Percentiles rank a stretch among this genome's conserved stretches.
These are phyloP conservation scores for Termitomyces bulborhizus DNA, from an alignment of 768 basidiomycete species.

Conservation along the genomic window DNA sequence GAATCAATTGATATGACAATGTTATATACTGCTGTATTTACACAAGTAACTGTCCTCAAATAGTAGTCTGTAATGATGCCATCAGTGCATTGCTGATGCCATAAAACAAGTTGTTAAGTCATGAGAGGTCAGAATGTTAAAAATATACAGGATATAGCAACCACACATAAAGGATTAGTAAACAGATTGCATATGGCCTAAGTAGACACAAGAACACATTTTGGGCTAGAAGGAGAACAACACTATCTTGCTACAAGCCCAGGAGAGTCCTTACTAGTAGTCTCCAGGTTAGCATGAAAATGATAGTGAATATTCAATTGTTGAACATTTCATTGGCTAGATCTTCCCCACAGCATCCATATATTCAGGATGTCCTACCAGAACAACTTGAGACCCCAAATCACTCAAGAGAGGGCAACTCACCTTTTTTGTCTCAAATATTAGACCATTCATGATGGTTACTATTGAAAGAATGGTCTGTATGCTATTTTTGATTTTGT, in stretches of 20 bases:
- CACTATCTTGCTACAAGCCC: background rate
- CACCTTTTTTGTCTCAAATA: background rate
- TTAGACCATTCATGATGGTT: background rate
- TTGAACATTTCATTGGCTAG: background rate
- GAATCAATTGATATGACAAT: no score
- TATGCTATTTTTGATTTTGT: background rate
- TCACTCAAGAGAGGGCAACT: background rate
- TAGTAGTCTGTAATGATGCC: background rate
- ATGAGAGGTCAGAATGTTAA: no score
- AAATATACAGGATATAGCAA: background rate
- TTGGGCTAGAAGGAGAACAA: background rate
- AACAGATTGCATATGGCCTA: background rate
- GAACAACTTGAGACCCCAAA: background rate
- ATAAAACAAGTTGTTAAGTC: no score
- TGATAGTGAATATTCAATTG: background rate
- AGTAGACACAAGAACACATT: background rate
- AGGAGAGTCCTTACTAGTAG: background rate
- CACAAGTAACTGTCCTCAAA: no score
- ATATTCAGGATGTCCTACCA: background rate
- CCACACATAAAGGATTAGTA: background rate
- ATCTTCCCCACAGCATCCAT: background rate
- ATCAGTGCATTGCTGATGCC: background rate
- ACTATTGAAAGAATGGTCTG: background rate
- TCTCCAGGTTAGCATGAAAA: background rate
- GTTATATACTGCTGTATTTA: no score